phyloP scores from a whole-genome alignment of 75 land plant species.

The Ceratopteris richardii region DNA sequence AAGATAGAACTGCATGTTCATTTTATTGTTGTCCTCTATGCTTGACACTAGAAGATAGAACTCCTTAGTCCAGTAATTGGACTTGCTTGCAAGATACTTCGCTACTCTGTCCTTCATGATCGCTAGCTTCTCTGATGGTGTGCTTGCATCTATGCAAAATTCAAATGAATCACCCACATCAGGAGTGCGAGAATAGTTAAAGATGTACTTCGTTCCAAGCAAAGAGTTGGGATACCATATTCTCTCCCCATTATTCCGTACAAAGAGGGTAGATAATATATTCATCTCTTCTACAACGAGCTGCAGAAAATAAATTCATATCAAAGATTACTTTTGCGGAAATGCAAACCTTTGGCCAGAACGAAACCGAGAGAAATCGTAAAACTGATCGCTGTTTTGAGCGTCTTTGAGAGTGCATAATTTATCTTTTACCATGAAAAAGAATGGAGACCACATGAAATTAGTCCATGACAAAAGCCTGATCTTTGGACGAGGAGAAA shows the following conservation, averaged over 20 bases:
- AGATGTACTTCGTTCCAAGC: constrained; percentile 18
- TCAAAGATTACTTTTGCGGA: too few relatives aligned
- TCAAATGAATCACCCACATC: constrained; percentile 21
- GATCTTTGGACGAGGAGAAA: too few relatives aligned
- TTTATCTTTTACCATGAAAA: too few relatives aligned
- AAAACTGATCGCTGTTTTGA: too few relatives aligned
- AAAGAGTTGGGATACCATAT: constrained; percentile 19
- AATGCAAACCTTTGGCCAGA: neutral
- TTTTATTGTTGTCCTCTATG: too few relatives aligned
- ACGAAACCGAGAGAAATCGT: neutral
- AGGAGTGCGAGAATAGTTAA: constrained; percentile 22
- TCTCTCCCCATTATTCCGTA: constrained; percentile 13
- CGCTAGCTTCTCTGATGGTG: constrained; percentile 16
- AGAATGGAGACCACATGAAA: too few relatives aligned
- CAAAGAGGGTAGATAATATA: constrained; percentile 13
- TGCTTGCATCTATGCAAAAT: constrained; percentile 9
- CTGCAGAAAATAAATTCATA: too few relatives aligned
- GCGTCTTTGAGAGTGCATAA: too few relatives aligned
- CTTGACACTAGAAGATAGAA: constrained; percentile 12
- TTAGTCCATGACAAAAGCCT: too few relatives aligned
- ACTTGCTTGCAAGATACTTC: constrained; percentile 1
- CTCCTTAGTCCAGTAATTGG: constrained; percentile 7
- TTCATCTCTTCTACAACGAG: constrained; percentile 15
- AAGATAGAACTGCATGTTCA: too few relatives aligned
- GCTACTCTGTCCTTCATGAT: constrained; percentile 23